phyloP scores from a whole-genome alignment of 73 alveolate genomes.

The Symbiodinium natans region DNA sequence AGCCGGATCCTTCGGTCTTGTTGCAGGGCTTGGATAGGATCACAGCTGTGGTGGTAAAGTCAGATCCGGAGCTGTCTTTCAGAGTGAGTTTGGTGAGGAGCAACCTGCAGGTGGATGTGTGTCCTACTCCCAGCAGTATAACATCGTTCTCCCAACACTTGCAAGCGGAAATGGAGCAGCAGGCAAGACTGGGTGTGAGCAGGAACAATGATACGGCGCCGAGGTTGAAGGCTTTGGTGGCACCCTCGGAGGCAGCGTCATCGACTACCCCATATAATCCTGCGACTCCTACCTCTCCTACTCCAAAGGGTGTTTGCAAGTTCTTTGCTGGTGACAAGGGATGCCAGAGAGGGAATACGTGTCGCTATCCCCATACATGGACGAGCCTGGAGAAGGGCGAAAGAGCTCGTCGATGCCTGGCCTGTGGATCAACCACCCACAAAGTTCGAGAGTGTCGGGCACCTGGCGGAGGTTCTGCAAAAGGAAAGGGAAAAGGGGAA shows the following conservation, averaged over 20 bases:
- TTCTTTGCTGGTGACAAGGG: not conserved
- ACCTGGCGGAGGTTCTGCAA: not conserved
- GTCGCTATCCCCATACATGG: not conserved
- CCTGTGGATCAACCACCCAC: not conserved
- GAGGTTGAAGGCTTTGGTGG: not conserved
- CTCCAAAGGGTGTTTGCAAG: not conserved
- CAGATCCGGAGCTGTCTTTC: not conserved
- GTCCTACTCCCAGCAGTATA: not conserved
- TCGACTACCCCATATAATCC: not conserved
- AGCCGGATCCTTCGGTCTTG: not conserved
- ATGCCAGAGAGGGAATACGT: not conserved
- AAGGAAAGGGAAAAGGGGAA: not conserved
- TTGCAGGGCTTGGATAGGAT: not conserved
- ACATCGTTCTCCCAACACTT: not conserved
- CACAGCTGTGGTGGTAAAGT: not conserved
- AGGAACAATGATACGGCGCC: not conserved
- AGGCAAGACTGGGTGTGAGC: not conserved
- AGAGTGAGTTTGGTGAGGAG: not conserved
- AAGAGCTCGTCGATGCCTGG: not conserved
- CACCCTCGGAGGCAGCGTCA: not conserved
- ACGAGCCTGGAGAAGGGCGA: not conserved
- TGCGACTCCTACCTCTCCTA: too few relatives aligned
- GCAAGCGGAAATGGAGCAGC: constrained; percentile 4
- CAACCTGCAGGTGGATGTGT: not conserved
- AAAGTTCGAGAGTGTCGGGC: not conserved